A percentile compares a stretch with the other conserved stretches of the same genome.
phyloP scores from a whole-genome alignment of 2,329 filamentous ascomycete genomes.

The Talaromyces atroroseus region DNA sequence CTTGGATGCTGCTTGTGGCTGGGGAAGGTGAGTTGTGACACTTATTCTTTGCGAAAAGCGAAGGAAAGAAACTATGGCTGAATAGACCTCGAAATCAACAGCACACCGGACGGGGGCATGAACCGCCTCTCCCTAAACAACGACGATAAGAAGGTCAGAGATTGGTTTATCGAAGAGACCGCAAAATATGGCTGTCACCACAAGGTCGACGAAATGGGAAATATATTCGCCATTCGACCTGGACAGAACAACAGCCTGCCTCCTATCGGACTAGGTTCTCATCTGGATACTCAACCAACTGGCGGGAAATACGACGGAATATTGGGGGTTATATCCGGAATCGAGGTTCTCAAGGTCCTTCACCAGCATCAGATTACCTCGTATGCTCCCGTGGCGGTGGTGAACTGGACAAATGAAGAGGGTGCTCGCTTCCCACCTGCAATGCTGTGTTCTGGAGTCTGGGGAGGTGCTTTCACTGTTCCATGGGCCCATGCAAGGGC shows the following conservation, averaged over 20 bases:
- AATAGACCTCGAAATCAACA: neutral
- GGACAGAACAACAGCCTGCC: slow-evolving; percentile 10
- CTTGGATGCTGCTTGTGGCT: slow-evolving; percentile 1
- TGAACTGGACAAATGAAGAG: slow-evolving; percentile 57
- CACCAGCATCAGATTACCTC: slow-evolving; percentile 64
- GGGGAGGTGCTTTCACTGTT: slow-evolving; percentile 59
- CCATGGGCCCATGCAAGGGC: slow-evolving; percentile 54
- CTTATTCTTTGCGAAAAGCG: neutral
- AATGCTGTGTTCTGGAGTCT: slow-evolving; percentile 69
- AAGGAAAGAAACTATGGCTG: neutral
- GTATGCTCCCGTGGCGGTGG: slow-evolving; percentile 64
- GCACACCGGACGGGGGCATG: slow-evolving; percentile 49
- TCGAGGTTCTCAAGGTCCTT: slow-evolving; percentile 66
- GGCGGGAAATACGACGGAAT: slow-evolving; percentile 54
- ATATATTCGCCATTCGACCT: slow-evolving; percentile 14
- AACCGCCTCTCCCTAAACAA: slow-evolving; percentile 61
- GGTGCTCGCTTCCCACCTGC: slow-evolving; percentile 69
- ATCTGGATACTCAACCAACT: slow-evolving; percentile 16
- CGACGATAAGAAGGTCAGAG: slow-evolving; percentile 57
- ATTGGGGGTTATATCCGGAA: slow-evolving; percentile 64
- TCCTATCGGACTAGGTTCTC: slow-evolving; percentile 14
- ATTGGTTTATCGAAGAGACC: slow-evolving; percentile 61
- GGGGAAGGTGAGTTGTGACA: slow-evolving; percentile 4
- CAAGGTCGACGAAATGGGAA: slow-evolving; percentile 53
- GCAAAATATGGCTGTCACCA: slow-evolving; percentile 52